phyloP scores from a whole-genome alignment of 768 basidiomycete genomes.

The Podaxis sp. region DNA sequence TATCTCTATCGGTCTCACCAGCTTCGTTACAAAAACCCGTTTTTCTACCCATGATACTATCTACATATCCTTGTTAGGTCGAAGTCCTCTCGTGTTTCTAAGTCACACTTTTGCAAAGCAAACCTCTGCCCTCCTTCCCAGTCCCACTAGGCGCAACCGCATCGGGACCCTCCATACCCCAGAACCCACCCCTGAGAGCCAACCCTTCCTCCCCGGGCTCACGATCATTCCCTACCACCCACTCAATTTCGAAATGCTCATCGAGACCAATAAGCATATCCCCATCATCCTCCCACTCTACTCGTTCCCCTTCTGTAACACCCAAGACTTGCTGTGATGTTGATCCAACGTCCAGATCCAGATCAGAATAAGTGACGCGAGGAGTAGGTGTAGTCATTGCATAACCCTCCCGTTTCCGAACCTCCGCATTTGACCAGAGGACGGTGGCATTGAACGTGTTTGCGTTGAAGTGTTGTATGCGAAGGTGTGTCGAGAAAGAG shows the following conservation, averaged over 20 bases:
- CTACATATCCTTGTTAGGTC: too few relatives aligned
- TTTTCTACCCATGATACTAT: too few relatives aligned
- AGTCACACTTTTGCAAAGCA: constrained; percentile 28
- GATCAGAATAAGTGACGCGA: not conserved
- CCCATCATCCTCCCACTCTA: constrained; percentile 19
- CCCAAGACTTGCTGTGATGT: too few relatives aligned
- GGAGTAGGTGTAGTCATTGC: too few relatives aligned
- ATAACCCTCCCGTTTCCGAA: constrained; percentile 25
- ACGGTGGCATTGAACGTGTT: constrained; percentile 38
- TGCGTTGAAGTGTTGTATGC: constrained; percentile 35
- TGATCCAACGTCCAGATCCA: too few relatives aligned
- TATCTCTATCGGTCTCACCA: too few relatives aligned
- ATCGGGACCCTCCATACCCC: constrained; percentile 36
- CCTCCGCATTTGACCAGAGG: constrained; percentile 35
- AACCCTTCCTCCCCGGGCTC: constrained; percentile 23
- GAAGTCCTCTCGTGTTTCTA: too few relatives aligned
- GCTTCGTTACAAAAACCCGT: too few relatives aligned
- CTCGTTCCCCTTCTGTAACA: not conserved
- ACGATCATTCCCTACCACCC: constrained; percentile 24
- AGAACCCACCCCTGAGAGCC: constrained; percentile 38
- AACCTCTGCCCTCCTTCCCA: constrained; percentile 35
- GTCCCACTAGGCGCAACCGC: constrained; percentile 26
- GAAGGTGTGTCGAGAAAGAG: constrained; percentile 34
- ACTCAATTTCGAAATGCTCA: constrained; percentile 36
- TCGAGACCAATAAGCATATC: constrained; percentile 35